Conservation (phyloP, 2,329 filamentous ascomycete species). For the Remersonia thermophila region DNA sequence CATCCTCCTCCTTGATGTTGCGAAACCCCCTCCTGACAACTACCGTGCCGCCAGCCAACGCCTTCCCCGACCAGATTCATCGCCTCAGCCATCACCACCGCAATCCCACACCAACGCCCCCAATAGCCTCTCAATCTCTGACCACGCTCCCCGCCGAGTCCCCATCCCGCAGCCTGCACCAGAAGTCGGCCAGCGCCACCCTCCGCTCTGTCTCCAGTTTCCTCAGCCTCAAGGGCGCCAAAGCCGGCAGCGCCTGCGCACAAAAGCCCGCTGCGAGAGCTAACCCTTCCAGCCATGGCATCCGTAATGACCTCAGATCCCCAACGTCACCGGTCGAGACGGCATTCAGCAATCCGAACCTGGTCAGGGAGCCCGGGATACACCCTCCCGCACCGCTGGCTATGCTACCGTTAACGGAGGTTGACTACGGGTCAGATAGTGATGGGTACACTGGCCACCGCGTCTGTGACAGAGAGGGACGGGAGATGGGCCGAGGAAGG, state of each 20-base stretch:
- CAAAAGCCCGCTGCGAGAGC: not conserved
- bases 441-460: not conserved
- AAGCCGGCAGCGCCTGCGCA: not conserved
- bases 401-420: slow-evolving; percentile 5
- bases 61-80: not conserved
- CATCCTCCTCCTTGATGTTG: no score
- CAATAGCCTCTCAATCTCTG: slow-evolving; percentile 1
- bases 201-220: slow-evolving; percentile 6
- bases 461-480: not conserved
- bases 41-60: not conserved
- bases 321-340: no score
- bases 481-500: not conserved
- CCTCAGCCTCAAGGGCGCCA: slow-evolving; percentile 6
- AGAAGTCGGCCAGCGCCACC: slow-evolving; percentile 4
- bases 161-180: slow-evolving; percentile 2
- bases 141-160: not conserved
- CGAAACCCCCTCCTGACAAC: not conserved
- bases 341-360: not conserved
- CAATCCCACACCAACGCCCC: not conserved
- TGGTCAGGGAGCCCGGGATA: not conserved
- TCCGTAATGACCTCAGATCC: no score
- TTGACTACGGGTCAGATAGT: not conserved
- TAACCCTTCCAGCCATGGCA: not conserved
- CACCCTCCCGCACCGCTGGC: slow-evolving; percentile 1
- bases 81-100: not conserved